phyloP scores from a whole-genome alignment of 208 protist species.

The Leishmania braziliensis region DNA sequence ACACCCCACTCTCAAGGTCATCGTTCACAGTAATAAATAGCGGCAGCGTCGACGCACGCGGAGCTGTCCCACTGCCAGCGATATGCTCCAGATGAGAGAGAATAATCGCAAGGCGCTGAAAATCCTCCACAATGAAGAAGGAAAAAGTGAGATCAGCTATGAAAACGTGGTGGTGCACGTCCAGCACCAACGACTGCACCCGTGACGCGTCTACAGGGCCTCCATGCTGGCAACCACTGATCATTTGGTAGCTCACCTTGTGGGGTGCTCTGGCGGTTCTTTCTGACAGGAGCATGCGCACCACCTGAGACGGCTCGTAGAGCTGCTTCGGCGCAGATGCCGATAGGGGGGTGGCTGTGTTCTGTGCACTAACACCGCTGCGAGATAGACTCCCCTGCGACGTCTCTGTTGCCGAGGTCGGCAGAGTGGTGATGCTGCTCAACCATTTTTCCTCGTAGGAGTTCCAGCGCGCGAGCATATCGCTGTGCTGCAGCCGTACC shows the following conservation, averaged over 20 bases:
- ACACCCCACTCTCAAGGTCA: slow-evolving; percentile 11
- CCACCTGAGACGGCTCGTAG: slow-evolving; percentile 3
- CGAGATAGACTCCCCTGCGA: too few species aligned
- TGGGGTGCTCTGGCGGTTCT: background rate
- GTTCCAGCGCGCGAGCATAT: slow-evolving; percentile 9
- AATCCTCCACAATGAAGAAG: slow-evolving; percentile 33
- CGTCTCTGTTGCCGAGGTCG: background rate
- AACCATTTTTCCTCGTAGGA: slow-evolving; percentile 18
- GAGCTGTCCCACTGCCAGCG: background rate
- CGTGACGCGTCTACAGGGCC: slow-evolving; percentile 4
- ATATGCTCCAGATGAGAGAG: slow-evolving; percentile 10
- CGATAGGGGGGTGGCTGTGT: background rate
- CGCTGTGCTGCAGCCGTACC: slow-evolving; percentile 18
- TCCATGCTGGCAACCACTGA: slow-evolving; percentile 6
- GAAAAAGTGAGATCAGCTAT: slow-evolving; percentile 9
- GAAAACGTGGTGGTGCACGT: slow-evolving; percentile 30
- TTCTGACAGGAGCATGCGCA: slow-evolving; percentile 10
- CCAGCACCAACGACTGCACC: slow-evolving; percentile 21
- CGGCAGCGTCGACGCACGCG: slow-evolving; percentile 2
- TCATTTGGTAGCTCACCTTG: slow-evolving; percentile 3
- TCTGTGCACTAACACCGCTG: background rate
- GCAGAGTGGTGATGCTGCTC: background rate
- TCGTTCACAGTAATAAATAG: slow-evolving; percentile 38
- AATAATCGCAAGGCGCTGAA: slow-evolving; percentile 25
- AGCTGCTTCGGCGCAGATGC: too few species aligned